These are phyloP conservation scores for Mercurialis annua DNA, from an alignment of 345 rosid genomes.

Conservation along the genomic window DNA sequence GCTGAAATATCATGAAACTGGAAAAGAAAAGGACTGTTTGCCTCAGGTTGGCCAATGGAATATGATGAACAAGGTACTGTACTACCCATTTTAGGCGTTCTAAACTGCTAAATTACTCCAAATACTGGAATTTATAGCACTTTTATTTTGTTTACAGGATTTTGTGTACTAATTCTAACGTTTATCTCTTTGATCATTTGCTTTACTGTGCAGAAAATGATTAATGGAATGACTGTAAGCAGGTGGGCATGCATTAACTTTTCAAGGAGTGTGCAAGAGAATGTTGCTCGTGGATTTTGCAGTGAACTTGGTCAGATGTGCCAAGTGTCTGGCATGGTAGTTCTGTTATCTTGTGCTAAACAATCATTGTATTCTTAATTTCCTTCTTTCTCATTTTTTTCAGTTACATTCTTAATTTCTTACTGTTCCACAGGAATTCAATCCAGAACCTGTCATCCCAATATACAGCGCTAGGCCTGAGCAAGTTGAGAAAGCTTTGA, in stretches of 20 bases:
- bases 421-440: slow-evolving; percentile 58
- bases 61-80: slow-evolving; percentile 94
- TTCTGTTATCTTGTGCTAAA: slow-evolving; percentile 6
- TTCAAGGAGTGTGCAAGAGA: slow-evolving; percentile 92
- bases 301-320: slow-evolving; percentile 96
- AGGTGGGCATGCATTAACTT: slow-evolving; percentile 98
- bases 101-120: not conserved
- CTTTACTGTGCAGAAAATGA: slow-evolving; percentile 68
- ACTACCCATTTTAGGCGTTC: not conserved
- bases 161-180: not conserved
- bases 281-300: slow-evolving; percentile 86
- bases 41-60: slow-evolving; percentile 99
- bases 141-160: not conserved
- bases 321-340: slow-evolving; percentile 98
- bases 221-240: slow-evolving; percentile 91
- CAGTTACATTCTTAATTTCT: not conserved
- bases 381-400: not conserved
- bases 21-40: slow-evolving; percentile 93
- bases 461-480: slow-evolving; percentile 89
- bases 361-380: not conserved
- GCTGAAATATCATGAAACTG: slow-evolving; percentile 98
- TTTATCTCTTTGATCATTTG: slow-evolving; percentile 11
- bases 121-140: not conserved
- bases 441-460: slow-evolving; percentile 89
- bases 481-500: slow-evolving; percentile 95